Evolutionary conservation across 2,329 filamentous ascomycete species (phyloP), one percentile per base, ranked within the genome.

Genomic region (Alternaria panax): DNA sequence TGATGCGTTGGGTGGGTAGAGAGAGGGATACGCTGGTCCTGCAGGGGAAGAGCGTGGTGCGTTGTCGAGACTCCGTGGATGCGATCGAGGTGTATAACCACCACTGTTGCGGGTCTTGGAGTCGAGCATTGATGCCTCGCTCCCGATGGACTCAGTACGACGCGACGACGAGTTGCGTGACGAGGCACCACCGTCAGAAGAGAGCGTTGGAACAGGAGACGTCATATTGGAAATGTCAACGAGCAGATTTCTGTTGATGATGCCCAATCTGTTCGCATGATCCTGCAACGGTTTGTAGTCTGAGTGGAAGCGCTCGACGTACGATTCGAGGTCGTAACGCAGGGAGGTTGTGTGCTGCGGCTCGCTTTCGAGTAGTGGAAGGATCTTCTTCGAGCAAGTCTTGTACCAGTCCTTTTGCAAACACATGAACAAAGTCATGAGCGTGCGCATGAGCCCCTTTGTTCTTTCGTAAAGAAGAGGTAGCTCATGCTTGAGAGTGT

Each of bases 401-500:
- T 85, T 84, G 75, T 90, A 93, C 94, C 94, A 99, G 48, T 87
- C 85, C 18, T 87, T 85, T 78, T 97, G 93, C 45, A 96, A 89
- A 64, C 90, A 88, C 66, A 97, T 87, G 71, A 98, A 92, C 70
- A 92, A 93, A 57, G 86, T 87, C 42, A 97, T 84, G 70, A 92
- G 94, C 24, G 91, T 89, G 70, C 93, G 91, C 70, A 95, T 92
- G 62, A 97, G 83, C 69, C 89, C 91, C 62, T 92, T 92, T 1
- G 94, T 97, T 64, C 95, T 81, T 7, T 82, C 80, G 51, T 95
- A 96, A 16, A 99, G 85, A 74, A 89, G 89, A 1, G 94, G 94
- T 46, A 99, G 84, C 75, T 98, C 94, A 66, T 94, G 90, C 79
- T 97, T 97, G 60, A 98, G 84, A 0, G 94, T 92, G 63, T 97